Conservation (phyloP, 805 yeast species). For the Suhomyces xylopsoci region DNA sequence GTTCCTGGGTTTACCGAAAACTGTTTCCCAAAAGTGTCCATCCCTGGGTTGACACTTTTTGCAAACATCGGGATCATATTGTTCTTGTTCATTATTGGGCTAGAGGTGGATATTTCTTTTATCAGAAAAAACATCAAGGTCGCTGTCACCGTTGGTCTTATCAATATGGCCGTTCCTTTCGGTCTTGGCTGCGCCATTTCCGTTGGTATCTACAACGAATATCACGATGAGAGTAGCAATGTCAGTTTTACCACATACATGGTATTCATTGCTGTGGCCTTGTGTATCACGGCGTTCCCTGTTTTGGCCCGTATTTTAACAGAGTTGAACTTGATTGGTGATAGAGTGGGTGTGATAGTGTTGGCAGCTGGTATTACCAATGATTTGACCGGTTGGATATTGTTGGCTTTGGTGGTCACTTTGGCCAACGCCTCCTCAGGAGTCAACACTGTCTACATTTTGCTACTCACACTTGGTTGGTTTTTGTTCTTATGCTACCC, state of each 20-base stretch:
- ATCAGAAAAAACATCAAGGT: constrained; percentile 57
- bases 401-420: constrained; percentile 72
- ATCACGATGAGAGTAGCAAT: constrained; percentile 30
- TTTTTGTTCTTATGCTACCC: constrained; percentile 58
- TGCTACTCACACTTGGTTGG: constrained; percentile 69
- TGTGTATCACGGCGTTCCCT: constrained; percentile 84
- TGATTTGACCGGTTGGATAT: constrained; percentile 78
- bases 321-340: constrained; percentile 66
- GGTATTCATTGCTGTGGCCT: constrained; percentile 80
- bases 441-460: constrained; percentile 64
- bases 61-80: constrained; percentile 76
- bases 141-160: constrained; percentile 66
- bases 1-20: constrained; percentile 63
- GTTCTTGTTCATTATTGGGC: constrained; percentile 71
- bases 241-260: constrained; percentile 65
- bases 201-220: constrained; percentile 61
- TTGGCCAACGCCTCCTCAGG: constrained; percentile 72
- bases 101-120: constrained; percentile 71
- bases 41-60: constrained; percentile 60
- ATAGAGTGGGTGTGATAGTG: constrained; percentile 68
- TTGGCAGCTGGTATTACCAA: constrained; percentile 80
- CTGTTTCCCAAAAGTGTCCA: constrained; percentile 63
- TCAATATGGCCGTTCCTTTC: constrained; percentile 75
- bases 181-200: constrained; percentile 75
- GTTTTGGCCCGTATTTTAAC: constrained; percentile 77